Conservation (phyloP, 1,284 basidiomycete species). For the Cryptococcus sp. region DNA sequence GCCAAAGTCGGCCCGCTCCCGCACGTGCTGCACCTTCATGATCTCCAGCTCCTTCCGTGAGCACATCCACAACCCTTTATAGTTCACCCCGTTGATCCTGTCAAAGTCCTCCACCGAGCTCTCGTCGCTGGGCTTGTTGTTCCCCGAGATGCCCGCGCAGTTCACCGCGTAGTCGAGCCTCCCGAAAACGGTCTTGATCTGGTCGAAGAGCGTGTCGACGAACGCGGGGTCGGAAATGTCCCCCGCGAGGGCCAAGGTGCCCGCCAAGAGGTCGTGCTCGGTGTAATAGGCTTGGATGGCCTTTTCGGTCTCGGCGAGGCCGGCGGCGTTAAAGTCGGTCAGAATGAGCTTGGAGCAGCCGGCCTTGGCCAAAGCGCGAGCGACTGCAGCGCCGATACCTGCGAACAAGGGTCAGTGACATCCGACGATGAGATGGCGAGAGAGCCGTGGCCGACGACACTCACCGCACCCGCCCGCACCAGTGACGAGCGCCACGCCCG, state of each 20-base stretch:
- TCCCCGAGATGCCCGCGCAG: conserved; percentile 29
- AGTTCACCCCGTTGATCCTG: conserved; percentile 31
- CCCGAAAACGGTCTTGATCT: conserved; percentile 20
- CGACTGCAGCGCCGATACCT: conserved; percentile 28
- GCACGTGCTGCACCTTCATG: conserved; percentile 23
- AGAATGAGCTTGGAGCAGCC: conserved; percentile 19
- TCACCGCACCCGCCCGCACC: conserved; percentile 28
- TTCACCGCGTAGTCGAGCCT: conserved; percentile 40
- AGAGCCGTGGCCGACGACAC: conserved; percentile 7
- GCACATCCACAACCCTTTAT: conserved; percentile 27
- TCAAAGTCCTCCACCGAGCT: conserved; percentile 27
- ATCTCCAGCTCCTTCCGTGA: conserved; percentile 23
- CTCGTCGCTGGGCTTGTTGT: conserved; percentile 8
- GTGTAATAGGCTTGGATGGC: conserved; percentile 1
- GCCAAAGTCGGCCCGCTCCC: conserved; percentile 1
- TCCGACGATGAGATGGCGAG: not conserved
- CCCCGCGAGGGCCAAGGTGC: conserved; percentile 14
- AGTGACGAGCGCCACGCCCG: conserved; percentile 24
- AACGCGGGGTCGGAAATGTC: conserved; percentile 19
- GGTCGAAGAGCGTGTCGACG: conserved; percentile 17
- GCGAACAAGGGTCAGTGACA: not conserved
- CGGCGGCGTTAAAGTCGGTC: conserved; percentile 22
- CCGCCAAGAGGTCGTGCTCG: not conserved
- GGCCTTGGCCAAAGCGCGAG: conserved; percentile 21
- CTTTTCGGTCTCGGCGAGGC: conserved; percentile 12